Evolutionary conservation across 2,329 filamentous ascomycete species (phyloP).

Genomic region (Fusarium duplospermum): DNA sequence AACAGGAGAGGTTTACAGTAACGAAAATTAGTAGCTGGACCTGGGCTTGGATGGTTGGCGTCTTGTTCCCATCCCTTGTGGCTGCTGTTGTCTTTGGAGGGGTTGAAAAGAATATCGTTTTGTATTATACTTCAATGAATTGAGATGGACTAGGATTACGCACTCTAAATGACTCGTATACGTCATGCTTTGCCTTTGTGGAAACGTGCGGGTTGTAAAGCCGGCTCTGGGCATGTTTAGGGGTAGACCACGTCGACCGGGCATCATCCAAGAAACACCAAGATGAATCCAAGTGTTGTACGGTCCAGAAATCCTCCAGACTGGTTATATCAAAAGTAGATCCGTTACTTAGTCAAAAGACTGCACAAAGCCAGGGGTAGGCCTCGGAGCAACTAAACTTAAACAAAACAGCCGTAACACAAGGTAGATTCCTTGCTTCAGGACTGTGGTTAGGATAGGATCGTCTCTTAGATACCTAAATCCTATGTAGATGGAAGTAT

Average conservation of each 20-base stretch:
- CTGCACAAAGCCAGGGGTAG: too few relatives aligned
- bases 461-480: too few relatives aligned
- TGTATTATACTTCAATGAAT: conserved; percentile 15
- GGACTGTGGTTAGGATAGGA: too few relatives aligned
- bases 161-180: too few relatives aligned
- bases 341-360: too few relatives aligned
- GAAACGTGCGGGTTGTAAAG: background rate
- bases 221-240: background rate
- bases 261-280: background rate
- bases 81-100: background rate
- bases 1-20: background rate
- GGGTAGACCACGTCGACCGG: background rate
- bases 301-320: background rate
- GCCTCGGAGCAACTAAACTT: too few relatives aligned
- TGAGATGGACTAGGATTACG: background rate
- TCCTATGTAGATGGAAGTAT: too few relatives aligned
- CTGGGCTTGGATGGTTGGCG: background rate
- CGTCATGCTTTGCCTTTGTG: background rate
- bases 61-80: background rate
- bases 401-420: too few relatives aligned
- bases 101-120: conserved; percentile 9
- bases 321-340: too few relatives aligned
- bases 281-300: background rate
- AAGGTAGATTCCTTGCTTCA: too few relatives aligned
- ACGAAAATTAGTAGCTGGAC: background rate